Percentiles rank a stretch among this genome's conserved stretches.
phyloP scores from a whole-genome alignment of 2,329 filamentous ascomycete species.

The Chrysoporthe austroafricana region DNA sequence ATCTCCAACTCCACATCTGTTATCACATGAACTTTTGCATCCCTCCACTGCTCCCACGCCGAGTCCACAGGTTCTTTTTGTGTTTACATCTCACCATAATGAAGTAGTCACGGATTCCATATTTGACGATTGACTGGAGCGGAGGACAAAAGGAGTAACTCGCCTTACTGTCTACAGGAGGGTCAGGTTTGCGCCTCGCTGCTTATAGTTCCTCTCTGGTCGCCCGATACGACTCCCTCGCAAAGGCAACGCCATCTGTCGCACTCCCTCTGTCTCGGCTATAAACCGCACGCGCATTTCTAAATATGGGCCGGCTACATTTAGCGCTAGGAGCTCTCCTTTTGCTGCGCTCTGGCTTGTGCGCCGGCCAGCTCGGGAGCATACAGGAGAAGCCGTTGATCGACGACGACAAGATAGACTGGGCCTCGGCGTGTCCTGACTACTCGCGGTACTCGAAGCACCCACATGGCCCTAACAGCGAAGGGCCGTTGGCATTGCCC shows the following conservation, averaged over 20 bases:
- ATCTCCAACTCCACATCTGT: neutral
- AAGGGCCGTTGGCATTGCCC: constrained; percentile 77
- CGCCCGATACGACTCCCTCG: too few relatives aligned
- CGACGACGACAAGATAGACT: constrained; percentile 38
- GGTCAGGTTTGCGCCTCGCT: constrained; percentile 7
- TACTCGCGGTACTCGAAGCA: constrained; percentile 63
- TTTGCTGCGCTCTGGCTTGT: constrained; percentile 6
- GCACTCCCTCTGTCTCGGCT: neutral
- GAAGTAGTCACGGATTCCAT: neutral
- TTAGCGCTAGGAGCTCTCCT: constrained; percentile 10
- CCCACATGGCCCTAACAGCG: constrained; percentile 72
- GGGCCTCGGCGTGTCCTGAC: constrained; percentile 60
- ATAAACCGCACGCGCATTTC: neutral
- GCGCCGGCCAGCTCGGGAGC: constrained; percentile 13
- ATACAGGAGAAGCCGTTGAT: constrained; percentile 38
- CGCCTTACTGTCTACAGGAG: neutral
- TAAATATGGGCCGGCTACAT: constrained; percentile 13
- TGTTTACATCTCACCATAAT: constrained; percentile 1
- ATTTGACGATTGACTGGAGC: neutral
- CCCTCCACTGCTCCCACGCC: neutral
- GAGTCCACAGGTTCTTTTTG: neutral
- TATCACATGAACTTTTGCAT: neutral
- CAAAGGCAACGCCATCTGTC: neutral
- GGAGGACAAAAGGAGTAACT: neutral
- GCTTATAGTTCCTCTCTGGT: neutral